Base-by-base conservation (phyloP, 106 monocot species). In the Triglochin maritima region DNA sequence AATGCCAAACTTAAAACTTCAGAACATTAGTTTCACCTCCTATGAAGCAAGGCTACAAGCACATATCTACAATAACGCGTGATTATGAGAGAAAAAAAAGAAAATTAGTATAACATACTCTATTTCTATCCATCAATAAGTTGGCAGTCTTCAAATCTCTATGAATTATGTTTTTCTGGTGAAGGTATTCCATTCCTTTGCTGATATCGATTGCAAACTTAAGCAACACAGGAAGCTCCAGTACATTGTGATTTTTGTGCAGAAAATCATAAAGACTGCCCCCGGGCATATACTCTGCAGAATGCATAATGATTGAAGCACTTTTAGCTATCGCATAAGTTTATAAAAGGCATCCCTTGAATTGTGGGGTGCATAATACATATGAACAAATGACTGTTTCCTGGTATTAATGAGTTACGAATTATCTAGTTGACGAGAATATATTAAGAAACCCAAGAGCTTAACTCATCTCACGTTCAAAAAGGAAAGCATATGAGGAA, bases 71-170 rank as follows among this genome's bases (percentile, higher is more conserved):
- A 29, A 29, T 29, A 29, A 0, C 29, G 1, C 29, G 29, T 29
- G 29, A 29, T 29, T 29, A 29, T 29, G 29, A 29, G 29, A 29
- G 1, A 29, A 29, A 29, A 29, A 29, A 0, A 29, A 29, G 29
- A 55, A 12, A 4, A 55, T 9, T 12, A 55, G 17, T 16, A 41
- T 15, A 3, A 75, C 82, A 47, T 78, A 93, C 93, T 58, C 79
- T 65, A 66, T 86, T 68, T 17, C 69, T 46, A 72, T 86, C 88
- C 79, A 93, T 79, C 44, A 93, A 77, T n/a, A 93, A 79, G 68
- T 93, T 93, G 55, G 93, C 93, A 58, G 88, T 85, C 74, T 93
- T 93, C 61, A 93, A 63, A 74, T 93, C 93, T 56, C 93, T 79
- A 74, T 93, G 93, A 17, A 75, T 75, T 67, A 93, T 93, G 57